These are phyloP conservation scores for Euphorbia lathyris DNA, from an alignment of 345 rosid species.

Conservation along the genomic window DNA sequence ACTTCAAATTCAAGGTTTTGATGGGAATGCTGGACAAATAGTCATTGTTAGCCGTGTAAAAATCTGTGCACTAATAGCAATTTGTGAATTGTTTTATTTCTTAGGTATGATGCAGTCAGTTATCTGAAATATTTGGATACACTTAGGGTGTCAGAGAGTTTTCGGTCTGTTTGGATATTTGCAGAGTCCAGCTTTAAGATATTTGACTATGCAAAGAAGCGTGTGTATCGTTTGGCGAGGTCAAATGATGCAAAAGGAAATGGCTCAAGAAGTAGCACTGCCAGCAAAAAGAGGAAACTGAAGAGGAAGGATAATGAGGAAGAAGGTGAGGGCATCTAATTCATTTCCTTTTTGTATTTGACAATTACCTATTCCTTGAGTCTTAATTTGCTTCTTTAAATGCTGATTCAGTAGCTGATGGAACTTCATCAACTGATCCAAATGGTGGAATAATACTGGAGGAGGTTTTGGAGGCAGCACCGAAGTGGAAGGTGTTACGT, in stretches of 20 bases:
- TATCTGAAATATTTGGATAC: conserved; percentile 96
- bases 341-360: neutral
- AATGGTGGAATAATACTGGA: conserved; percentile 47
- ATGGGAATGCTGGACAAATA: neutral
- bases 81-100: conserved; percentile 13
- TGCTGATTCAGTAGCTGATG: conserved; percentile 37
- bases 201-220: conserved; percentile 94
- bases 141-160: conserved; percentile 89
- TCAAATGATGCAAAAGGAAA: conserved; percentile 47
- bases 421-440: conserved; percentile 37
- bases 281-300: conserved; percentile 62
- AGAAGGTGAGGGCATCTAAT: conserved; percentile 33
- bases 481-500: conserved; percentile 98
- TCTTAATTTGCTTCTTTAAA: conserved; percentile 12
- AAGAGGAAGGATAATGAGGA: conserved; percentile 35
- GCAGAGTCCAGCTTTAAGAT: conserved; percentile 96
- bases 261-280: conserved; percentile 35
- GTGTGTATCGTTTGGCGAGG: conserved; percentile 63
- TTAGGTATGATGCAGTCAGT: conserved; percentile 97
- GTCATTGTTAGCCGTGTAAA: neutral
- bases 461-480: conserved; percentile 84
- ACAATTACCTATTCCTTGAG: neutral
- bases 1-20: neutral
- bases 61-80: conserved; percentile 1
- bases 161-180: conserved; percentile 98